Base-by-base conservation (phyloP, 129 eudicot genomes). In the Logfia minima region DNA sequence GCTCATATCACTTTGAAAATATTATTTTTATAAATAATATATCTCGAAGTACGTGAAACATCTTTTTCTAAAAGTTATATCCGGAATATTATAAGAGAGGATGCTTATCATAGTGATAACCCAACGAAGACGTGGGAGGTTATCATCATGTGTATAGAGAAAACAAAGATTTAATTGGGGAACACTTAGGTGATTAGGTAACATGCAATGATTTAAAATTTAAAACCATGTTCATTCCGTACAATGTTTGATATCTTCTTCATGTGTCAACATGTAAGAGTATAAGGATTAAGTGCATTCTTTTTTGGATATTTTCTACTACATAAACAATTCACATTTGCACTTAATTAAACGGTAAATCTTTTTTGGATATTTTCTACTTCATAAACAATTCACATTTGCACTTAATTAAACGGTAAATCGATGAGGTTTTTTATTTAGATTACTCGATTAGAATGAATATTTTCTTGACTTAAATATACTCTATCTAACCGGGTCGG, bases 221-320 rank as follows among this genome's bases (percentile, higher is more conserved):
- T 66, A 75, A 80, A 80, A 21, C 45, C 76, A 80, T 14, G 80
- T 81, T 81, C 76, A 67, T 59, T 35, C 76, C 76, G 84, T 81
- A 81, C 80, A 68, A 74, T 68, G 8, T 66, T 41, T 81, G 18
- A 41, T 66, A 80, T 39, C 63, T 74, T 75, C 32, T 67, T 62
- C 84, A 80, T 80, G 80, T 80, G 80, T 55, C 75, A 19, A 65
- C 74, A 65, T 74, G 74, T 53, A 5, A 66, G 8, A 35, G 58
- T 59, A 72, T 63, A 72, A 23, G 37, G 37, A 6, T 4, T 31
- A 80, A 78, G 66, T 67, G 75, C 71, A 58, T 56, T 80, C 75
- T 80, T 80, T 80, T 6, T 79, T 78, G 84, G 75, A 80, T 66
- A 66, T 71, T 74, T 80, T 39, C 17, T 31, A 41, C 74, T 66